A percentile compares a stretch with the other conserved stretches of the same genome.
Evolutionary conservation across 129 eudicot species (phyloP).

Genomic region (Silybum marianum): DNA sequence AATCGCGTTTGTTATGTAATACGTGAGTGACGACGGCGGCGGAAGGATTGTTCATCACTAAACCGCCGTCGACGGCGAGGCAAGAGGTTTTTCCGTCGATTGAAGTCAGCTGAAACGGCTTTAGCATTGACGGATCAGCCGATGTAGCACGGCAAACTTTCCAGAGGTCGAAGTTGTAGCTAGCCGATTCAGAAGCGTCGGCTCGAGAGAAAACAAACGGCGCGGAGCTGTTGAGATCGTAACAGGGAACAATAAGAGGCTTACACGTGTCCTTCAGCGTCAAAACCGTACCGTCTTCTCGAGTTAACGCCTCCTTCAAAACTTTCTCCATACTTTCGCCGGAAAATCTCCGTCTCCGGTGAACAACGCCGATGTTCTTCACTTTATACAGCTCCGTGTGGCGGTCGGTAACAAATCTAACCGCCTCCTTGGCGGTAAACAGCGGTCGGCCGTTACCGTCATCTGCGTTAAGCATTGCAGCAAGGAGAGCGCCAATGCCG

Average conservation of each 20-base stretch:
- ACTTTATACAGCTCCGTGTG: slow-evolving; percentile 42
- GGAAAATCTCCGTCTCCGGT: slow-evolving; percentile 51
- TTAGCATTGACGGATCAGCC: slow-evolving; percentile 75
- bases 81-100: slow-evolving; percentile 69
- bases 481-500: slow-evolving; percentile 81
- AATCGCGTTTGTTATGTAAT: slow-evolving; percentile 80
- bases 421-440: slow-evolving; percentile 68
- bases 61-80: slow-evolving; percentile 80
- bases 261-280: slow-evolving; percentile 89
- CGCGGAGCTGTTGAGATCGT: slow-evolving; percentile 72
- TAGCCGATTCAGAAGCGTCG: slow-evolving; percentile 69
- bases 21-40: slow-evolving; percentile 94
- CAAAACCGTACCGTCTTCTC: slow-evolving; percentile 62
- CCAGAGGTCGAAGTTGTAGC: slow-evolving; percentile 87
- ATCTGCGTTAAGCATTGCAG: slow-evolving; percentile 64
- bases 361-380: slow-evolving; percentile 41
- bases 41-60: slow-evolving; percentile 92
- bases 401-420: slow-evolving; percentile 35
- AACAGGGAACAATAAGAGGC: slow-evolving; percentile 91
- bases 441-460: slow-evolving; percentile 75
- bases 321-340: slow-evolving; percentile 60
- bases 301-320: slow-evolving; percentile 50
- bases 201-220: slow-evolving; percentile 97
- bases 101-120: slow-evolving; percentile 64
- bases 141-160: slow-evolving; percentile 84